Conservation (phyloP, 2,329 filamentous ascomycete species). For the Phaeosphaeria sp. region DNA sequence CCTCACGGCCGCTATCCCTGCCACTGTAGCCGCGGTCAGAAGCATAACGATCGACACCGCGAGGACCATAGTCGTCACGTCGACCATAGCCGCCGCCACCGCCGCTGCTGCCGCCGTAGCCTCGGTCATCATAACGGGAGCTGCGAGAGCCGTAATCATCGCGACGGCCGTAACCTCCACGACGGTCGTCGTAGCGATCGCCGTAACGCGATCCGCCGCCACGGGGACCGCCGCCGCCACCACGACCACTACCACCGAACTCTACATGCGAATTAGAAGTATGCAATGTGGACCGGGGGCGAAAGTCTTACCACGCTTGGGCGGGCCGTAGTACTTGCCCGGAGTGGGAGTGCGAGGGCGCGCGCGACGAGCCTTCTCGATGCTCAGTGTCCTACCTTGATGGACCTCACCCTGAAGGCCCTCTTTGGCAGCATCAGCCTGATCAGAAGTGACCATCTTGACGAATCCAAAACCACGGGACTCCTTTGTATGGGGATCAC, state of each 20-base stretch:
- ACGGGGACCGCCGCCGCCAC: constrained; percentile 55
- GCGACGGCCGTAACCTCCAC: constrained; percentile 52
- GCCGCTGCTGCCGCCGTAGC: constrained; percentile 65
- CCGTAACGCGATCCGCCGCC: constrained; percentile 57
- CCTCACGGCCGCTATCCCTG: constrained; percentile 60
- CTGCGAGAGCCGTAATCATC: constrained; percentile 56
- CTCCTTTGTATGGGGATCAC: constrained; percentile 97
- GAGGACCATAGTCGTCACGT: constrained; percentile 47
- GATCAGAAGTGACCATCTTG: constrained; percentile 95
- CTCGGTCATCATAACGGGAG: constrained; percentile 50
- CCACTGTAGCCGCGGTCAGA: constrained; percentile 65
- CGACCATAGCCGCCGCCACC: constrained; percentile 63
- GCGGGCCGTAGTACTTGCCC: constrained; percentile 98
- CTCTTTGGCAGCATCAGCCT: constrained; percentile 96
- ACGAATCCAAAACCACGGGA: constrained; percentile 99
- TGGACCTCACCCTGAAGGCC: constrained; percentile 93
- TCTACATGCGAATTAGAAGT: constrained; percentile 44
- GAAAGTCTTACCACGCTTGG: constrained; percentile 82
- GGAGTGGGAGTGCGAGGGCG: constrained; percentile 95
- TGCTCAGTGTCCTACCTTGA: constrained; percentile 94
- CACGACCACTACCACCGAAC: constrained; percentile 52
- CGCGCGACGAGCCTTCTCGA: constrained; percentile 96
- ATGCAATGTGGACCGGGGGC: background rate
- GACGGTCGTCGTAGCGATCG: constrained; percentile 57
- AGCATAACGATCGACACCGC: constrained; percentile 62